Percentiles rank a stretch among this genome's conserved stretches.
Evolutionary conservation across 2,329 filamentous ascomycete species (phyloP).

Genomic region (Arthrobotrys iridis): DNA sequence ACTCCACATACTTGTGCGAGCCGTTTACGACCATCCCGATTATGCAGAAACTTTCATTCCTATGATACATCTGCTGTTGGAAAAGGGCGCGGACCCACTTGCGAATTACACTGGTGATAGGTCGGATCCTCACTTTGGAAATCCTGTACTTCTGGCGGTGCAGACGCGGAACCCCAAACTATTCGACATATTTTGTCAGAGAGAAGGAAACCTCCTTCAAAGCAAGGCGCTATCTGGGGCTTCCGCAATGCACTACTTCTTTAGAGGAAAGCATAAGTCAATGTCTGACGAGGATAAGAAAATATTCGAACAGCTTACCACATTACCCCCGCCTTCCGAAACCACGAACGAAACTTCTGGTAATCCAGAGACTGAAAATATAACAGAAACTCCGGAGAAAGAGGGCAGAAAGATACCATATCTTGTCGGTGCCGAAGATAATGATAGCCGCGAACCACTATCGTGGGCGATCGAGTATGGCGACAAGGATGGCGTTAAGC

Average conservation of each 20-base stretch:
- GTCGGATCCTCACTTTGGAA: neutral
- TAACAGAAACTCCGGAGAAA: neutral
- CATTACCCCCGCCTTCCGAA: neutral
- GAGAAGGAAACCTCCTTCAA: neutral
- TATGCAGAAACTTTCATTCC: neutral
- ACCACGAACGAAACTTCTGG: neutral
- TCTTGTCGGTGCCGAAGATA: neutral
- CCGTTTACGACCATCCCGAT: neutral
- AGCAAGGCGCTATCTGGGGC: neutral
- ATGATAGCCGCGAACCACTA: conserved; percentile 11
- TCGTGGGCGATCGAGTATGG: neutral
- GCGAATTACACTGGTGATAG: neutral
- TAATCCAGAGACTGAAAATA: neutral
- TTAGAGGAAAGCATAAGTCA: neutral
- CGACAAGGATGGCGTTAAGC: neutral
- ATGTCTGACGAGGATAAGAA: neutral
- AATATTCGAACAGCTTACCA: neutral
- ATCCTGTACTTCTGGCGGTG: conserved; percentile 1
- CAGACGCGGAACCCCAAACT: conserved; percentile 5
- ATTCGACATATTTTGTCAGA: neutral
- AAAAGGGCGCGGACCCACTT: neutral
- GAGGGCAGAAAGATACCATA: neutral
- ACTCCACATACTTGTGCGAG: neutral
- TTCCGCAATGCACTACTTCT: conserved; percentile 6
- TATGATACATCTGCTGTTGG: neutral